phyloP scores from a whole-genome alignment of 176 grass and related monocot species.

The Aegilops speltoides region DNA sequence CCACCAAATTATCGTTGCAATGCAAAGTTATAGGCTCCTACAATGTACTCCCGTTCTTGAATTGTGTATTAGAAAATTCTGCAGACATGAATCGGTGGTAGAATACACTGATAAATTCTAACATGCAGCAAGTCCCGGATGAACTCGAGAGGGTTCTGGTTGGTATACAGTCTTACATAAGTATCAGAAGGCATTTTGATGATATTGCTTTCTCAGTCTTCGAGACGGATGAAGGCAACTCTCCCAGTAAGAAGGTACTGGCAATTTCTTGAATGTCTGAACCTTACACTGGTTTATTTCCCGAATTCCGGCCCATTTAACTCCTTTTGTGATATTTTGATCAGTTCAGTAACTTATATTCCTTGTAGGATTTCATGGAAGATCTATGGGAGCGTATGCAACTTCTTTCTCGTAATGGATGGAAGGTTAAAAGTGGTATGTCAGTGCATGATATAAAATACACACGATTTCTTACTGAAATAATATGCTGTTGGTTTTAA shows the following conservation, averaged over 20 bases:
- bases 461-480: slow-evolving; percentile 1
- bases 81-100: background rate
- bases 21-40: background rate
- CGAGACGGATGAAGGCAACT: slow-evolving; percentile 73
- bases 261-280: slow-evolving; percentile 21
- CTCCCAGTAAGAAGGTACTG: slow-evolving; percentile 76
- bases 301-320: slow-evolving; percentile 20
- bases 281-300: slow-evolving; percentile 17
- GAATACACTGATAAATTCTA: slow-evolving; percentile 29
- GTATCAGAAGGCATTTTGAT: slow-evolving; percentile 70
- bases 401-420: slow-evolving; percentile 78
- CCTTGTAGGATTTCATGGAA: slow-evolving; percentile 91
- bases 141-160: slow-evolving; percentile 88
- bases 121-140: slow-evolving; percentile 90
- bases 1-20: background rate
- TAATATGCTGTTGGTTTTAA: background rate
- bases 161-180: slow-evolving; percentile 86
- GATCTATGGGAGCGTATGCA: slow-evolving; percentile 93
- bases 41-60: background rate
- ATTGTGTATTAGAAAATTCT: slow-evolving; percentile 8
- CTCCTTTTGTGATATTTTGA: slow-evolving; percentile 5
- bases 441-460: slow-evolving; percentile 34
- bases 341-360: slow-evolving; percentile 8
- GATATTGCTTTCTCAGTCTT: slow-evolving; percentile 86
- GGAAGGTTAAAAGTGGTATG: slow-evolving; percentile 97